Conservation (phyloP, 2,329 filamentous ascomycete genomes). For the Aspergillus pseudoglaucus region DNA sequence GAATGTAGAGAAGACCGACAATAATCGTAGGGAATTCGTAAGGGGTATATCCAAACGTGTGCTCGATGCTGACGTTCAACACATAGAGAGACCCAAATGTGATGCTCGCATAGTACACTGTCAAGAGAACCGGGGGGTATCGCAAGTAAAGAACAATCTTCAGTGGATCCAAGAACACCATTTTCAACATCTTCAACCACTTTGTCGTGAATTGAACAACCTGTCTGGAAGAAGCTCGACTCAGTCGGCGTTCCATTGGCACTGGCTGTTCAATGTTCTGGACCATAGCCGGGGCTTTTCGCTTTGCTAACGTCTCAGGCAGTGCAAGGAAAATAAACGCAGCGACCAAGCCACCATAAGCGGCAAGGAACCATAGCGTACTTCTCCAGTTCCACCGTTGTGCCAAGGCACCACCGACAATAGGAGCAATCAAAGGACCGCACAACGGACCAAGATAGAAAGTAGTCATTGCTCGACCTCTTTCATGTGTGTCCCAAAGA, state of each 20-base stretch:
- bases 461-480: conserved; percentile 72
- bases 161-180: conserved; percentile 65
- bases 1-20: conserved; percentile 71
- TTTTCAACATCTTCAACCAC: conserved; percentile 49
- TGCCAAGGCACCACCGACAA: conserved; percentile 68
- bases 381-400: conserved; percentile 66
- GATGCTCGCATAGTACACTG: conserved; percentile 66
- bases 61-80: conserved; percentile 69
- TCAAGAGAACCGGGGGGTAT: conserved; percentile 66
- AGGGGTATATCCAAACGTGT: conserved; percentile 59
- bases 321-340: conserved; percentile 38
- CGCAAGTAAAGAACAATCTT: conserved; percentile 64
- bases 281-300: conserved; percentile 25
- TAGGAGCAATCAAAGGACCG: conserved; percentile 68
- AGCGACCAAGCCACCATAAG: conserved; percentile 53
- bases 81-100: conserved; percentile 71
- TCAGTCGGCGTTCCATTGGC: conserved; percentile 27
- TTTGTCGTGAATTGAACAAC: conserved; percentile 55
- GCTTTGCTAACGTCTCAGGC: conserved; percentile 36
- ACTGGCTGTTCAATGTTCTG: conserved; percentile 14
- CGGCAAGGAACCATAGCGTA: conserved; percentile 70
- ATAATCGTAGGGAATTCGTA: conserved; percentile 65
- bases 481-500: conserved; percentile 66
- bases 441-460: conserved; percentile 75
- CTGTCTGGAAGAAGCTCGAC: conserved; percentile 55